phyloP scores from a whole-genome alignment of 192 early-diverging fungal species.

The Backusella parvicylindrica region DNA sequence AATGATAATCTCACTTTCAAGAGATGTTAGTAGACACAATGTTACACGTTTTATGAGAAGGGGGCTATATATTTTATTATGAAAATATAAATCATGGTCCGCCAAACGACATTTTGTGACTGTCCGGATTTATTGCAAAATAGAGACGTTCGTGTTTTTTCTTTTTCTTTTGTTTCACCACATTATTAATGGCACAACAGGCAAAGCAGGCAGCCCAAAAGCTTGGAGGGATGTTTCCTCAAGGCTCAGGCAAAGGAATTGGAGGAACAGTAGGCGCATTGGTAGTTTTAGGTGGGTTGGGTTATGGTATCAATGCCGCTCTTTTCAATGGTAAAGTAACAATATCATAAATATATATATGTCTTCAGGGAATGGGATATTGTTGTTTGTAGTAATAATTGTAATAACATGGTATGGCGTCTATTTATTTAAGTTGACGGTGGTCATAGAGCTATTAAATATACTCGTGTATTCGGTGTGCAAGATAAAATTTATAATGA shows the following conservation, averaged over 20 bases:
- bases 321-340: constrained; percentile 86
- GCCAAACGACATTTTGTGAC: too few relatives aligned
- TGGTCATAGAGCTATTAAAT: constrained; percentile 98
- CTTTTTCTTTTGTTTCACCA: background rate
- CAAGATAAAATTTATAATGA: constrained; percentile 83
- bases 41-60: too few relatives aligned
- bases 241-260: constrained; percentile 51
- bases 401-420: background rate
- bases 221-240: constrained; percentile 62
- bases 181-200: constrained; percentile 45
- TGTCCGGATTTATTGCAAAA: too few relatives aligned
- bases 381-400: background rate
- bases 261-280: constrained; percentile 58
- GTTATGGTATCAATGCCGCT: constrained; percentile 69
- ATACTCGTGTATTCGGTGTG: constrained; percentile 86
- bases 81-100: too few relatives aligned
- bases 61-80: too few relatives aligned
- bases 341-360: background rate
- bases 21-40: too few relatives aligned
- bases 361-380: background rate
- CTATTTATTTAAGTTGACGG: constrained; percentile 86
- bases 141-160: background rate
- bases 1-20: too few relatives aligned
- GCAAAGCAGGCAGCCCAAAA: constrained; percentile 58
- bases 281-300: constrained; percentile 67